Percentiles rank a stretch among this genome's conserved stretches.
These are phyloP conservation scores for Acacia acuminata DNA, from an alignment of 306 rosid species.

Conservation along the genomic window DNA sequence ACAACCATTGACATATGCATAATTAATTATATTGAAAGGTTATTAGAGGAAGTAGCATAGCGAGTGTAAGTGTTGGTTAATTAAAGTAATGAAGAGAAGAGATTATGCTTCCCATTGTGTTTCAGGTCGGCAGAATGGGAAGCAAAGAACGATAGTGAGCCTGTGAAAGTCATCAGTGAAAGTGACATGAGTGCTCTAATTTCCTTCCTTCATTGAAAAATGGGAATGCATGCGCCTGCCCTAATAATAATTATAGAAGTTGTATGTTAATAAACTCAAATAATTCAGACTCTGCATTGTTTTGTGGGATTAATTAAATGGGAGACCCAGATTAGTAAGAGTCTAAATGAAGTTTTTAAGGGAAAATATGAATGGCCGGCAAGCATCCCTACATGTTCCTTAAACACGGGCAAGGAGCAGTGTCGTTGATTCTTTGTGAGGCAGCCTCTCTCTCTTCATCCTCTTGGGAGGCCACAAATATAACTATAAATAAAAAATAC, in stretches of 20 bases:
- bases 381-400: background rate
- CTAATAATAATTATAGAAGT: background rate
- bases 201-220: background rate
- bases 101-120: constrained; percentile 15
- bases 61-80: background rate
- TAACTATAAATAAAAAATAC: background rate
- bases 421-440: background rate
- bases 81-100: background rate
- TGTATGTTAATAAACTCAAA: background rate
- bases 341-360: background rate
- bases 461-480: background rate
- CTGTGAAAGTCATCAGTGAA: constrained; percentile 19
- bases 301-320: constrained; percentile 6
- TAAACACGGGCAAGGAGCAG: background rate
- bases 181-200: constrained; percentile 28
- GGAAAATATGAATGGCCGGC: background rate
- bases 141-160: constrained; percentile 2
- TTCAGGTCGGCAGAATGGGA: constrained; percentile 22
- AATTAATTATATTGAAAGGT: background rate
- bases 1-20: background rate
- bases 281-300: background rate
- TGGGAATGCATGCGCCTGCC: constrained; percentile 2
- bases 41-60: background rate
- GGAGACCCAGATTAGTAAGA: background rate
- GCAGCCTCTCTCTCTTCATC: background rate